phyloP scores from a whole-genome alignment of 2,329 filamentous ascomycete genomes.

The Raffaelea arxii region DNA sequence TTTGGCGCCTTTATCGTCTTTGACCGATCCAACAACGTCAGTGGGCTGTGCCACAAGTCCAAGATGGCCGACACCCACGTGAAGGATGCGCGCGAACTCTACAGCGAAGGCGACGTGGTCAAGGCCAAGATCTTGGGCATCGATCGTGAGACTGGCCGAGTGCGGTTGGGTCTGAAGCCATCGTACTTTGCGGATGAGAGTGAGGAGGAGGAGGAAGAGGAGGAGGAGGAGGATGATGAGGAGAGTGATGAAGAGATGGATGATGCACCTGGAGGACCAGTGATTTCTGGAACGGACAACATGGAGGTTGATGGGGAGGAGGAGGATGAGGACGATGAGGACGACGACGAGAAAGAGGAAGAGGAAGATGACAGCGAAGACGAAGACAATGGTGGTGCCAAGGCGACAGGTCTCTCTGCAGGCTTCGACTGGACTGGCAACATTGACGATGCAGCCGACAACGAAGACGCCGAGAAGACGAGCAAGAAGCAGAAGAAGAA shows the following conservation, averaged over 20 bases:
- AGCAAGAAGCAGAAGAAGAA: slow-evolving; percentile 51
- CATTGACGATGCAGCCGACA: slow-evolving; percentile 42
- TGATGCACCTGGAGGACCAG: slow-evolving; percentile 31
- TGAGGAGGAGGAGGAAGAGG: slow-evolving; percentile 29
- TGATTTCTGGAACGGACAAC: slow-evolving; percentile 34
- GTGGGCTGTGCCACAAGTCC: slow-evolving; percentile 83
- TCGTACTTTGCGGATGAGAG: slow-evolving; percentile 68
- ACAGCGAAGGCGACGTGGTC: slow-evolving; percentile 82
- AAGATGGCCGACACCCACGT: slow-evolving; percentile 82
- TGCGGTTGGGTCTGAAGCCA: slow-evolving; percentile 87
- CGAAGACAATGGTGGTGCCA: slow-evolving; percentile 13
- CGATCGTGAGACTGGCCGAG: slow-evolving; percentile 62
- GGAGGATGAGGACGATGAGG: slow-evolving; percentile 9
- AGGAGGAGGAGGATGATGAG: slow-evolving; percentile 37
- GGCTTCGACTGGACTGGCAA: slow-evolving; percentile 86
- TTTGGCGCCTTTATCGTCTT: slow-evolving; percentile 92
- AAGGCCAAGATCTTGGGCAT: slow-evolving; percentile 83
- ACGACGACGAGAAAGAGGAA: slow-evolving; percentile 13
- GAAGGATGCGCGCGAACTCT: slow-evolving; percentile 78
- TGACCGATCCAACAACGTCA: slow-evolving; percentile 78
- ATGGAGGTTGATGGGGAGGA: slow-evolving; percentile 6
- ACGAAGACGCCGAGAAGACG: slow-evolving; percentile 20
- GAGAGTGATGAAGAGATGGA: slow-evolving; percentile 39
- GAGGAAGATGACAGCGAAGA: slow-evolving; percentile 34
- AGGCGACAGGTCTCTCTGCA: slow-evolving; percentile 49